Conservation (phyloP, 202 grass and related monocot genomes). For the Panicum hallii region DNA sequence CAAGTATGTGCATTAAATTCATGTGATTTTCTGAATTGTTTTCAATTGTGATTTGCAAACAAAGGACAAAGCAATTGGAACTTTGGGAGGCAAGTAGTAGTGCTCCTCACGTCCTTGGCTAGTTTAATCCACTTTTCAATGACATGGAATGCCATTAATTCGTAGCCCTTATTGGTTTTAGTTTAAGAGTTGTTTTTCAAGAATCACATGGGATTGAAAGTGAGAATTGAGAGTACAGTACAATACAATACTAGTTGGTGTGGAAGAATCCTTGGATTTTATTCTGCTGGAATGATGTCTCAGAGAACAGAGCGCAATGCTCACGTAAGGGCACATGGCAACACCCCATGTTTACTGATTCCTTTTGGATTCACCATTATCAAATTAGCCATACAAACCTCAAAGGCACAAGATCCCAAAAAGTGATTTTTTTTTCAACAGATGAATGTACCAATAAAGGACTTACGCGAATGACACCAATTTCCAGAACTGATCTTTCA, state of each 20-base stretch:
- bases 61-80: slow-evolving; percentile 45
- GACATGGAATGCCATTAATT: slow-evolving; percentile 13
- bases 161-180: slow-evolving; percentile 4
- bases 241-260: slow-evolving; percentile 46
- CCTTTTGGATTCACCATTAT: slow-evolving; percentile 3
- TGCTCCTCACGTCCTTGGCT: slow-evolving; percentile 60
- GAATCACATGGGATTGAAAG: slow-evolving; percentile 56
- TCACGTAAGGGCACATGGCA: slow-evolving; percentile 26
- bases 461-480: neutral
- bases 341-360: slow-evolving; percentile 33
- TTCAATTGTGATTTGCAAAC: slow-evolving; percentile 36
- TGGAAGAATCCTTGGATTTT: slow-evolving; percentile 56
- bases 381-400: neutral
- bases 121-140: slow-evolving; percentile 46
- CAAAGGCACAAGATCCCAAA: neutral
- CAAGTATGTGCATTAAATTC: slow-evolving; percentile 46
- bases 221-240: slow-evolving; percentile 35
- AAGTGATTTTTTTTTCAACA: neutral
- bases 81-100: slow-evolving; percentile 54
- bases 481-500: neutral
- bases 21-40: slow-evolving; percentile 27
- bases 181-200: slow-evolving; percentile 32
- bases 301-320: slow-evolving; percentile 18
- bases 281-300: slow-evolving; percentile 52
- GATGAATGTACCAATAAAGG: neutral